Evolutionary conservation across 179 eudicot species (phyloP).

Genomic region (Beta macrorhiza): DNA sequence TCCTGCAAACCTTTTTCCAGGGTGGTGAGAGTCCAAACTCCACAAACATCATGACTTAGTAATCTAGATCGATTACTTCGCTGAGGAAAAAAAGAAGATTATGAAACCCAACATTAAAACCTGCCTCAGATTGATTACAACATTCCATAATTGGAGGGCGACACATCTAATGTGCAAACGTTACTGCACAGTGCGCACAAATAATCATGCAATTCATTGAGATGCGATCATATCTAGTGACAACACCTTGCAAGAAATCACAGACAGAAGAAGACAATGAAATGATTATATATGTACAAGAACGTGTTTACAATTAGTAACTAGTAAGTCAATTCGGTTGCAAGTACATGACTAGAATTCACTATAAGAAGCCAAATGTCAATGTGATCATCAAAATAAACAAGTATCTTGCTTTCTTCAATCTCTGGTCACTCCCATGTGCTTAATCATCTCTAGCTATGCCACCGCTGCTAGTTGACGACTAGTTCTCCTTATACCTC

Average conservation of each 20-base stretch:
- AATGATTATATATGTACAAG: slow-evolving; percentile 11
- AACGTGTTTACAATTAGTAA: slow-evolving; percentile 21
- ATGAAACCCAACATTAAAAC: neutral
- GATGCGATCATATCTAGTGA: neutral
- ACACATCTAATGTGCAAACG: neutral
- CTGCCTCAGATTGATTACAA: neutral
- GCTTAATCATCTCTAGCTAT: slow-evolving; percentile 15
- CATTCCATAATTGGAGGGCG: neutral
- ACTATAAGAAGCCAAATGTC: slow-evolving; percentile 9
- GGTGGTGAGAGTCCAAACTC: neutral
- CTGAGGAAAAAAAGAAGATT: neutral
- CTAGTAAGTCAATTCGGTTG: neutral
- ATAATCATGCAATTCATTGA: no score
- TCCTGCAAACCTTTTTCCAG: neutral
- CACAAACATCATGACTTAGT: no score
- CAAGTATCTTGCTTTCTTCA: neutral
- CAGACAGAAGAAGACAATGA: neutral
- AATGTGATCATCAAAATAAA: slow-evolving; percentile 5
- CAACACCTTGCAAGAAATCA: neutral
- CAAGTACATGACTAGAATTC: slow-evolving; percentile 11
- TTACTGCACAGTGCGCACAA: neutral
- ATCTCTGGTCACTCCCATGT: slow-evolving; percentile 9
- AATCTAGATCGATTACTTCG: no score
- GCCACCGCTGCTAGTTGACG: slow-evolving; percentile 19
- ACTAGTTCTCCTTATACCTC: slow-evolving; percentile 18